Conservation (phyloP, 495 filamentous ascomycete species). For the Podospora anserina region DNA sequence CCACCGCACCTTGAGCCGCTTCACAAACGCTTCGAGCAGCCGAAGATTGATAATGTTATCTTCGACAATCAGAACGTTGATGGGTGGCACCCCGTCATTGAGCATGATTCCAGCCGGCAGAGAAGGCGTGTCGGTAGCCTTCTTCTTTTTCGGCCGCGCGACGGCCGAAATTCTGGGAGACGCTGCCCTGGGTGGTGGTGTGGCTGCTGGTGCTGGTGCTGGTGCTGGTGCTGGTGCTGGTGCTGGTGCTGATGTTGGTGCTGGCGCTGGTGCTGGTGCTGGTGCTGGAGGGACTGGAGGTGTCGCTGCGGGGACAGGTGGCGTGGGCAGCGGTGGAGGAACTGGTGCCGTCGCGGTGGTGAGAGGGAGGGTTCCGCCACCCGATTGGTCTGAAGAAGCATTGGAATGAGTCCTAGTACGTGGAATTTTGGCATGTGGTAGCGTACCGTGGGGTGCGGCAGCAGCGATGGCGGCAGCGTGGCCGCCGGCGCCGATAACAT, state of each 20-base stretch:
- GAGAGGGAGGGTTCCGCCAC: conserved; percentile 16
- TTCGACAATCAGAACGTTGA: conserved; percentile 96
- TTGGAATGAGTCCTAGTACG: conserved; percentile 39
- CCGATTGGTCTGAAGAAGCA: conserved; percentile 48
- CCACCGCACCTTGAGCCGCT: conserved; percentile 95
- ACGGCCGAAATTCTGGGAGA: conserved; percentile 52
- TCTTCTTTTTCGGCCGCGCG: conserved; percentile 54
- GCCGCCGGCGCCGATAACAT: conserved; percentile 28
- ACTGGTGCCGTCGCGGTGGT: conserved; percentile 45
- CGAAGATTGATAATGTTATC: conserved; percentile 97
- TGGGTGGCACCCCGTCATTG: conserved; percentile 84
- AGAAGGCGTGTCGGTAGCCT: conserved; percentile 46
- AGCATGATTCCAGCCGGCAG: conserved; percentile 67
- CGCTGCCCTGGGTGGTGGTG: conserved; percentile 58
- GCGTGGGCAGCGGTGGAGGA: conserved; percentile 57
- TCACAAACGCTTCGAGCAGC: conserved; percentile 93
- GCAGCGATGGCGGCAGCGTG: conserved; percentile 23
- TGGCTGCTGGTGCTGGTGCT: conserved; percentile 36
- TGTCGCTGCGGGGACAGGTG: conserved; percentile 33
- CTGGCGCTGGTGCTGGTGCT: conserved; percentile 58
- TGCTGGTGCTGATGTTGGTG: conserved; percentile 14
- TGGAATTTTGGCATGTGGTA: neutral
- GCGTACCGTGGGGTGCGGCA: conserved; percentile 1
- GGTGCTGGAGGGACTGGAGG: conserved; percentile 13
- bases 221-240: too few relatives aligned